Evolutionary conservation across 495 filamentous ascomycete species (phyloP).

Genomic region (Filosporella fistucella): DNA sequence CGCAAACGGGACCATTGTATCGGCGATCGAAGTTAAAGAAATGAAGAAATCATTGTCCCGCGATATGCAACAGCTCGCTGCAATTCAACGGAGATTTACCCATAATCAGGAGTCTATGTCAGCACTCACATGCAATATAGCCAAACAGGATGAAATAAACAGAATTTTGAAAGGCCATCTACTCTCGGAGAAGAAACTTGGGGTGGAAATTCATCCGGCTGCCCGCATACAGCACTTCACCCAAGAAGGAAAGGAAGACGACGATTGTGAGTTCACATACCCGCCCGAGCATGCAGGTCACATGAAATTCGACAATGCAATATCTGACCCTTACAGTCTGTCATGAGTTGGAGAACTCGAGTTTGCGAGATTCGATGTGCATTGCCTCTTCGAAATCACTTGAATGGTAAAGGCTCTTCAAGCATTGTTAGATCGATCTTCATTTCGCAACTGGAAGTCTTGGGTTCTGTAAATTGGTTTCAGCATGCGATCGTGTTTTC

Average conservation of each 20-base stretch:
- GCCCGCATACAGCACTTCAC: conserved; percentile 14
- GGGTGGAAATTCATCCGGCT: conserved; percentile 18
- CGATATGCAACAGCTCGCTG: conserved; percentile 4
- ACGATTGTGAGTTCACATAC: conserved; percentile 21
- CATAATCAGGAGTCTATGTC: not conserved
- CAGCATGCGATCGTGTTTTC: no score
- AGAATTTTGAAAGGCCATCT: conserved; percentile 10
- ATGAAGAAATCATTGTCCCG: conserved; percentile 4
- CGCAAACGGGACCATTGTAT: not conserved
- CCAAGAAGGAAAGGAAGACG: conserved; percentile 17
- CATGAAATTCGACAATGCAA: no score
- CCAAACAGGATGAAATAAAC: conserved; percentile 2
- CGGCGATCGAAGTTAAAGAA: not conserved
- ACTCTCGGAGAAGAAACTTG: conserved; percentile 6
- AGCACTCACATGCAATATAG: not conserved
- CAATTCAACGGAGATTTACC: conserved; percentile 1
- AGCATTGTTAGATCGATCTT: no score
- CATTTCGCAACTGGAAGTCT: no score
- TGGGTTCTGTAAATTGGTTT: no score
- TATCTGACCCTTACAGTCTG: no score
- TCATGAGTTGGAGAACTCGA: conserved; percentile 13
- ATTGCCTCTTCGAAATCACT: conserved; percentile 9
- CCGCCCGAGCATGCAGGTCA: no score
- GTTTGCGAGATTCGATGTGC: no score
- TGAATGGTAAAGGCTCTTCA: conserved; percentile 23